Evolutionary conservation across 1,139 yeast species (phyloP).

Genomic region (Eremothecium cymbalariae): DNA sequence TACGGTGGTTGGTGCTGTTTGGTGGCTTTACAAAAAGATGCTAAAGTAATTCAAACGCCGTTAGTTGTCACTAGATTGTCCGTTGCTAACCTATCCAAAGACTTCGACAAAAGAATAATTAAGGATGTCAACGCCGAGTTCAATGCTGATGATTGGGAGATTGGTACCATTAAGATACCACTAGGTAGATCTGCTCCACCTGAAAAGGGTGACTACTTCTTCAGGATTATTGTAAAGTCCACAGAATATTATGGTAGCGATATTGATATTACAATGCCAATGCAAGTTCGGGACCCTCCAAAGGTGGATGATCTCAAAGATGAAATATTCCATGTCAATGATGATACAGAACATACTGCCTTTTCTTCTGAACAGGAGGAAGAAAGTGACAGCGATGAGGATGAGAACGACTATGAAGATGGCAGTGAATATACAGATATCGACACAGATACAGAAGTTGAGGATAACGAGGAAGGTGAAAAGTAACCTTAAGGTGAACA

Average conservation of each 20-base stretch:
- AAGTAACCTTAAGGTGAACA: conserved; percentile 6
- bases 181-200: conserved; percentile 66
- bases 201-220: conserved; percentile 50
- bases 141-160: conserved; percentile 41
- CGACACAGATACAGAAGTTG: conserved; percentile 39
- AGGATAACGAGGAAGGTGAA: conserved; percentile 22
- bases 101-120: conserved; percentile 26
- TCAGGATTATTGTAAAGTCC: conserved; percentile 56
- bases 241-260: conserved; percentile 67
- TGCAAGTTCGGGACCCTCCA: conserved; percentile 49
- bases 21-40: conserved; percentile 64
- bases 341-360: conserved; percentile 41
- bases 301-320: conserved; percentile 16
- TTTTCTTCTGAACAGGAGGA: conserved; percentile 50
- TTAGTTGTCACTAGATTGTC: conserved; percentile 40
- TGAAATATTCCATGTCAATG: conserved; percentile 31
- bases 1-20: conserved; percentile 60
- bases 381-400: conserved; percentile 23
- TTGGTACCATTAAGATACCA: conserved; percentile 70
- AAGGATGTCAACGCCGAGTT: conserved; percentile 25
- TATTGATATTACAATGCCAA: conserved; percentile 54
- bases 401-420: conserved; percentile 22
- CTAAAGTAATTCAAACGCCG: conserved; percentile 67
- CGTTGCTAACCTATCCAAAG: conserved; percentile 21
- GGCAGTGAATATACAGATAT: conserved; percentile 38